phyloP scores from a whole-genome alignment of 257 asterid species.

The Rauvolfia tetraphylla region DNA sequence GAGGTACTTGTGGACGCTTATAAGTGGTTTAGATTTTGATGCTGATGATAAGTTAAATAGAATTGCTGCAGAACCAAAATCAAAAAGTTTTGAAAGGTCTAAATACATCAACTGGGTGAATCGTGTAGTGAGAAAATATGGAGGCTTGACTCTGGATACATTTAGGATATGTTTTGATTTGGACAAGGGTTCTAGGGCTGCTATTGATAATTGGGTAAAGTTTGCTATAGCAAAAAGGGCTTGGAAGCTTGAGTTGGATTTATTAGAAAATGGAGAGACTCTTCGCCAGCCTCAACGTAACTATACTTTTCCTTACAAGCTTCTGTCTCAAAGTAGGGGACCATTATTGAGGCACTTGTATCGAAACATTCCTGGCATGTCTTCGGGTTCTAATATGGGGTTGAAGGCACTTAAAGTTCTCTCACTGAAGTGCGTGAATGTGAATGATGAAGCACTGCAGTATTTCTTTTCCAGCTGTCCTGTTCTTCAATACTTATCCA shows the following conservation, averaged over 20 bases:
- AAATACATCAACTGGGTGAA: slow-evolving; percentile 58
- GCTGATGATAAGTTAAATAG: slow-evolving; percentile 31
- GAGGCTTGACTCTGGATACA: slow-evolving; percentile 26
- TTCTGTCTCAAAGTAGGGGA: slow-evolving; percentile 29
- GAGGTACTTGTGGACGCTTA: slow-evolving; percentile 42
- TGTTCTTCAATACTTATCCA: slow-evolving; percentile 28
- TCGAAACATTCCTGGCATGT: slow-evolving; percentile 16
- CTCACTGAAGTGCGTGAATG: slow-evolving; percentile 40
- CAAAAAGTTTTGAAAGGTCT: slow-evolving; percentile 29
- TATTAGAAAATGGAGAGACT: slow-evolving; percentile 44
- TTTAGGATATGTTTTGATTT: slow-evolving; percentile 45
- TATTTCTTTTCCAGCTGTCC: slow-evolving; percentile 34
- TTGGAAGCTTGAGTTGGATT: slow-evolving; percentile 47
- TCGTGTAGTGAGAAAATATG: slow-evolving; percentile 44
- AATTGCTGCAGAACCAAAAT: slow-evolving; percentile 33
- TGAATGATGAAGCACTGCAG: slow-evolving; percentile 39
- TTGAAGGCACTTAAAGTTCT: slow-evolving; percentile 38
- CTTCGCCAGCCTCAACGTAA: slow-evolving; percentile 36
- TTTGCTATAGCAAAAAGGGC: slow-evolving; percentile 38
- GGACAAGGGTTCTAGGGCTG: slow-evolving; percentile 42
- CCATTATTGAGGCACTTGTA: slow-evolving; percentile 18
- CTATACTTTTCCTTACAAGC: slow-evolving; percentile 39
- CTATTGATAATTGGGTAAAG: slow-evolving; percentile 45
- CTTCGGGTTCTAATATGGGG: slow-evolving; percentile 18
- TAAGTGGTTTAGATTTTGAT: slow-evolving; percentile 35